Conservation (phyloP, 2,329 filamentous ascomycete genomes). For the Plectosphaerella cucumerina region DNA sequence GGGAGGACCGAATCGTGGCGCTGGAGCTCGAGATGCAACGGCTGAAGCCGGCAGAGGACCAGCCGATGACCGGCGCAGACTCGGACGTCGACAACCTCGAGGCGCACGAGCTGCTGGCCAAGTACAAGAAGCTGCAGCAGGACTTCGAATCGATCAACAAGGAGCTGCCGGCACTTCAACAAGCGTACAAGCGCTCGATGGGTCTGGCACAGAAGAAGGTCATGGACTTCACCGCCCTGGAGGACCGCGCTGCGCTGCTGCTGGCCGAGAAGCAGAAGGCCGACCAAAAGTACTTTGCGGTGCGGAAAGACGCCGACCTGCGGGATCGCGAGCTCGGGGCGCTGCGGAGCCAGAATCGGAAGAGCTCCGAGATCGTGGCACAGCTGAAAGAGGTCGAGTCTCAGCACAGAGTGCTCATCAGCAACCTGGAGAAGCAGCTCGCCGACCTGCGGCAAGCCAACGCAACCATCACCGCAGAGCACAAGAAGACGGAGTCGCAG, state of each 20-base stretch:
- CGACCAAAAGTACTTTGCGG: constrained; percentile 96
- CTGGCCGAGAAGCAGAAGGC: constrained; percentile 91
- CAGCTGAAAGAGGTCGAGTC: constrained; percentile 89
- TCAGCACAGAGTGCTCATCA: constrained; percentile 68
- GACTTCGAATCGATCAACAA: constrained; percentile 82
- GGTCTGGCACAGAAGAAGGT: constrained; percentile 83
- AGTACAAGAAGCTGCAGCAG: constrained; percentile 69
- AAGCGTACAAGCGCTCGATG: constrained; percentile 86
- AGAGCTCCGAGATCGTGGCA: constrained; percentile 89
- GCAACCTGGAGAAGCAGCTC: constrained; percentile 87
- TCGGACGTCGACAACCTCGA: constrained; percentile 55
- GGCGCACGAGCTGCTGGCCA: constrained; percentile 67
- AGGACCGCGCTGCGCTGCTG: constrained; percentile 72
- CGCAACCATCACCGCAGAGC: constrained; percentile 63
- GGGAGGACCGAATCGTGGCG: constrained; percentile 74
- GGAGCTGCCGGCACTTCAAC: constrained; percentile 85
- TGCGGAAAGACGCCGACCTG: constrained; percentile 89
- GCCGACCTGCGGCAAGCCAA: constrained; percentile 78
- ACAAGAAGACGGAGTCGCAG: constrained; percentile 70
- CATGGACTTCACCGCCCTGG: constrained; percentile 67
- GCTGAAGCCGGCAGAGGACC: constrained; percentile 47
- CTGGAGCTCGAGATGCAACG: constrained; percentile 81
- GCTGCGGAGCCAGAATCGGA: constrained; percentile 76
- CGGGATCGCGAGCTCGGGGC: constrained; percentile 75
- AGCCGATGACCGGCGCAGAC: constrained; percentile 37